Evolutionary conservation across 2,329 filamentous ascomycete genomes (phyloP), one percentile per base, ranked within the genome.

Genomic region (Cadophora sp.): DNA sequence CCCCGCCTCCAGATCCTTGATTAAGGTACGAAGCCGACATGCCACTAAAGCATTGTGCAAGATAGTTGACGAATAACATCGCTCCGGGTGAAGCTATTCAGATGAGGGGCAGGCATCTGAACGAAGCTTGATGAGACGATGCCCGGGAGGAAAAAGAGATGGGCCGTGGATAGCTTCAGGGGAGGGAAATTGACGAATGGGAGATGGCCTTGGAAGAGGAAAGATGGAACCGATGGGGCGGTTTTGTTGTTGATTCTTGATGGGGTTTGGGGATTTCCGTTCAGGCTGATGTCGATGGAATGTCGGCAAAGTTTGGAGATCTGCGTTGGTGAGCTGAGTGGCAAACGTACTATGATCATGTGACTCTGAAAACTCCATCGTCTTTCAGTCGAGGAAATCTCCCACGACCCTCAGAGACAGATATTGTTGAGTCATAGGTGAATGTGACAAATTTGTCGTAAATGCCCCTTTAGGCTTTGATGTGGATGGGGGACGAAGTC

Each of bases 281-380:
- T 59, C 53, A 64, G 53, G 53, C 62, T 64, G 62, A 64, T 58
- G 11, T 59, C 36, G 33, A 59, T 39, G 50, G 51, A n/a, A 45
- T 30, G 13, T 36, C 59, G 18, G 59, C 45, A 48, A 43, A 45
- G 39, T 27, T 18, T n/a, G 14, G 5, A 27, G 41, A 43, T 45
- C 56, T 59, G 53, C 53, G 20, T 18, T 36, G 18, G n/a, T 39
- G 30, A 16, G 8, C 3, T 6, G 5, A 53, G 30, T n/a, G 53
- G 30, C n/a, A 39, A 56, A 36, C 39, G 39, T 27, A 59, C 13
- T n/a, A 9, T 3, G 11, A 22, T 45, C 56, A 59, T 59, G 56
- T 59, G 56, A 59, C 41, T 4, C n/a, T 41, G 4, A 30, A 8
- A 27, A 22, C 45, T 48, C 14, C 36, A 2, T 39, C 36, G 7